phyloP scores from a whole-genome alignment of 225 moss, liverwort and hornwort species.

The Pseudisothecium myosuroides region DNA sequence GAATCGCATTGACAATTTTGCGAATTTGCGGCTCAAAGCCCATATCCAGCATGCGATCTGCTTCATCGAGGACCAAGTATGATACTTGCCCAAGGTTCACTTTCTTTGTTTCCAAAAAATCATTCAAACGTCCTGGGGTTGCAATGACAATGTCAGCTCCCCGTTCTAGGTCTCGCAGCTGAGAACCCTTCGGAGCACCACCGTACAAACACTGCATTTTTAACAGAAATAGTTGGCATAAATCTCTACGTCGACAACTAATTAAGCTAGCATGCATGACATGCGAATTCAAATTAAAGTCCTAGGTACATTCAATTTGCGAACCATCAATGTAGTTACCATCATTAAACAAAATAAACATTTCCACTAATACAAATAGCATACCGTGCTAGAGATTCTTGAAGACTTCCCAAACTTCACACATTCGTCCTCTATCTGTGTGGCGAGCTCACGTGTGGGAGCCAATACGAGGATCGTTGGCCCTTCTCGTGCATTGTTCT shows the following conservation, averaged over 20 bases:
- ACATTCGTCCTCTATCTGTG: constrained; percentile 87
- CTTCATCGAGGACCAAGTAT: constrained; percentile 84
- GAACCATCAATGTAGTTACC: not conserved
- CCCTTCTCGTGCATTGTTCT: constrained; percentile 57
- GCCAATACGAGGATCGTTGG: constrained; percentile 78
- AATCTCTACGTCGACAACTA: not conserved
- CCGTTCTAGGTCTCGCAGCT: constrained; percentile 77
- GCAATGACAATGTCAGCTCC: constrained; percentile 90
- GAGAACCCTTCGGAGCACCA: constrained; percentile 87
- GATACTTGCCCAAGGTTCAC: constrained; percentile 73
- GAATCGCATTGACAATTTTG: constrained; percentile 80
- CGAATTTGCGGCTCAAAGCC: constrained; percentile 97
- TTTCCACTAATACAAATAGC: not conserved
- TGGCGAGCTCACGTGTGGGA: constrained; percentile 82
- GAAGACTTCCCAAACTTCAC: constrained; percentile 97
- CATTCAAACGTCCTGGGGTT: constrained; percentile 84
- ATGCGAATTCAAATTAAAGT: not conserved
- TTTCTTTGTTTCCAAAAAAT: constrained; percentile 80
- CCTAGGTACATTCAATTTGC: not conserved
- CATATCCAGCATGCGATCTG: constrained; percentile 97
- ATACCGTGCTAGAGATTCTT: constrained; percentile 83
- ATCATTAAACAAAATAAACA: not conserved
- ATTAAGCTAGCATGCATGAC: not conserved
- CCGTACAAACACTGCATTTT: constrained; percentile 82
- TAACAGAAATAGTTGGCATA: not conserved